Evolutionary conservation across 1,139 yeast genomes (phyloP), one percentile per base, ranked within the genome.

Genomic region (Kluyveromyces sp.): DNA sequence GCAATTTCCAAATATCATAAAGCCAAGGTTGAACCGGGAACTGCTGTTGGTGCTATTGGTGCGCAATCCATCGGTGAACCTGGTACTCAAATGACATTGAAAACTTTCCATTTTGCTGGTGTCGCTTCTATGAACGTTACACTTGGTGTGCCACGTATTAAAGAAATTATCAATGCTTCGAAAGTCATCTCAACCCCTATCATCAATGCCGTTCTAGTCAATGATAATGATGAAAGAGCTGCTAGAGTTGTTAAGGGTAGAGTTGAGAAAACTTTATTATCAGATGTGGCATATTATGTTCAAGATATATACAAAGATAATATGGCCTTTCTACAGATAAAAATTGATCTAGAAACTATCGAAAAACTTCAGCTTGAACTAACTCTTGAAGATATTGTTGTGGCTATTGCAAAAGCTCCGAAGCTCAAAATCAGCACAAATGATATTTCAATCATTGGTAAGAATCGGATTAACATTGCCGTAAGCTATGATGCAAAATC

Each of bases 31-130:
- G 99, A 94, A 64, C 98, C 99, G 1, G 99, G 98, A 54, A 92
- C 98, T 6, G 98, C 99, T 3, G 98, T 92, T 43, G 98, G 98
- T 54, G 98, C 98, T 15, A 90, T 92, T 69, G 98, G 98, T 53
- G 98, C 98, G 0, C 98, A 92, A 63, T 87, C 96, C 34, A 92
- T 92, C 71, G 98, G 98, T 70, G 98, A 92, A 63, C 98, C 98
- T 7, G 98, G 98, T 68, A 92, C 98, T 1, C 98, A 92, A 69
- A 92, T 92, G 98, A 92, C 98, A 7, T 76, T 92, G 69, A 92
- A 92, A 70, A 92, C 98, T 61, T 92, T 92, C 87, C 98, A 92
- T 73, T 92, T 92, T 75, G 98, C 98, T 59, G 98, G 98, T 74
- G 98, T 92, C 50, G 98, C 98, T 32, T 86, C 96, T 42, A 92